These are phyloP conservation scores for Pseudocercospora ulei DNA, from an alignment of 2,329 filamentous ascomycete species.

Conservation along the genomic window DNA sequence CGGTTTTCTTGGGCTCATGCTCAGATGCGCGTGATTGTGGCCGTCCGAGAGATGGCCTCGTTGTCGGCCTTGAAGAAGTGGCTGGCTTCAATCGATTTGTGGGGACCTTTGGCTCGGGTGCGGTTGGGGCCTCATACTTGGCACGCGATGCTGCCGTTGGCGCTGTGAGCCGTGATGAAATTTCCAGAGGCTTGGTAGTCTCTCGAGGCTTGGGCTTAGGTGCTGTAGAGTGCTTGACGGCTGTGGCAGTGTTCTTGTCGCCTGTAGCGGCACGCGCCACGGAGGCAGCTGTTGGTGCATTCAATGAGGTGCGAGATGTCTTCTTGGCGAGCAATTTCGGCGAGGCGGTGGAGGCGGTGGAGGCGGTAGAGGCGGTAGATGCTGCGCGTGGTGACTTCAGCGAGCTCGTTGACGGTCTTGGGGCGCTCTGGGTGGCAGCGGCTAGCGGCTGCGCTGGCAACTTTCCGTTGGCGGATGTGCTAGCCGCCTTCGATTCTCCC, in stretches of 20 bases:
- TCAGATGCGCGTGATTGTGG: constrained; percentile 42
- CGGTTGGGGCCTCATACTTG: constrained; percentile 42
- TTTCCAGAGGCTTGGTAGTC: constrained; percentile 56
- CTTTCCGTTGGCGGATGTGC: constrained; percentile 18
- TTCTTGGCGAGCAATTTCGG: constrained; percentile 24
- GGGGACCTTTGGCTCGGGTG: constrained; percentile 27
- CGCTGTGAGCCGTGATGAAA: constrained; percentile 58
- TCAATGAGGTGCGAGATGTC: constrained; percentile 31
- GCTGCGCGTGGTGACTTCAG: constrained; percentile 28
- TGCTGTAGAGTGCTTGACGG: constrained; percentile 16
- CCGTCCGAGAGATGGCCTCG: constrained; percentile 39
- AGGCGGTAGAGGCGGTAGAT: constrained; percentile 15
- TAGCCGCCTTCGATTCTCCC: constrained; percentile 16
- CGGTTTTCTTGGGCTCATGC: constrained; percentile 32
- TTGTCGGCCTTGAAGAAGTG: constrained; percentile 30
- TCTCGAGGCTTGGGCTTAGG: constrained; percentile 49
- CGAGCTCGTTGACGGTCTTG: constrained; percentile 14
- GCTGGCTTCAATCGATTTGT: constrained; percentile 30
- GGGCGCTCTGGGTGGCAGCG: constrained; percentile 16
- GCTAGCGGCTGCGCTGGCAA: constrained; percentile 14
- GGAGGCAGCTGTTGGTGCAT: constrained; percentile 32
- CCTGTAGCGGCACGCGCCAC: constrained; percentile 24
- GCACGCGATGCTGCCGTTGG: constrained; percentile 61
- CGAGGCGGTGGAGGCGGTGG: constrained; percentile 9
- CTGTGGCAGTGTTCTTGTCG: constrained; percentile 20